A percentile compares a stretch with the other conserved stretches of the same genome.
These are phyloP conservation scores for Acorus calamus DNA, from an alignment of 106 monocot genomes.

Conservation along the genomic window DNA sequence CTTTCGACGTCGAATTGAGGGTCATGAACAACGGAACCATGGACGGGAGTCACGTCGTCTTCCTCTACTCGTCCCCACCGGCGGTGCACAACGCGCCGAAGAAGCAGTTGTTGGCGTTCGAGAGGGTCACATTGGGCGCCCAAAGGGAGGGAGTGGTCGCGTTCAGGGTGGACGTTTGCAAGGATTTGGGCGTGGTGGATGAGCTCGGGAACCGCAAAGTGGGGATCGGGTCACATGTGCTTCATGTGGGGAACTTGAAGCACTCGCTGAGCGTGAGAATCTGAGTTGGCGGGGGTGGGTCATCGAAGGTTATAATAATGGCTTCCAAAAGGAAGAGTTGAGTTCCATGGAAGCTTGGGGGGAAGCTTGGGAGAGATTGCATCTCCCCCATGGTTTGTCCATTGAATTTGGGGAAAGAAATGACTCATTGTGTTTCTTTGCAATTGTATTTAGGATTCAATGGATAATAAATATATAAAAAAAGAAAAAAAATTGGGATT, in stretches of 20 bases:
- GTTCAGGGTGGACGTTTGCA: slow-evolving; percentile 82
- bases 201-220: slow-evolving; percentile 66
- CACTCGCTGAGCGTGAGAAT: slow-evolving; percentile 68
- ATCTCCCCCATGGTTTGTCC: too few relatives aligned
- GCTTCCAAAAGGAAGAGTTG: background rate
- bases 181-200: slow-evolving; percentile 77
- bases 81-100: slow-evolving; percentile 53
- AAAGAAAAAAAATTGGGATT: too few relatives aligned
- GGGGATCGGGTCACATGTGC: slow-evolving; percentile 56
- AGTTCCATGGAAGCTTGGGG: background rate
- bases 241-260: slow-evolving; percentile 78
- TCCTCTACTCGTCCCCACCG: slow-evolving; percentile 76
- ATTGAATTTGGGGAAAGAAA: too few relatives aligned
- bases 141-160: slow-evolving; percentile 29
- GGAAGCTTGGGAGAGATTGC: too few relatives aligned
- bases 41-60: slow-evolving; percentile 57
- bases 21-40: slow-evolving; percentile 47
- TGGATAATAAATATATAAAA: too few relatives aligned
- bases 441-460: too few relatives aligned
- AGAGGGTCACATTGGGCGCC: slow-evolving; percentile 53
- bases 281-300: slow-evolving; percentile 4
- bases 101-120: slow-evolving; percentile 79
- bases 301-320: background rate
- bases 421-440: too few relatives aligned
- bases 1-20: slow-evolving; percentile 44